Evolutionary conservation across 1,139 yeast genomes (phyloP).

Genomic region (Ogataea hybrid): DNA sequence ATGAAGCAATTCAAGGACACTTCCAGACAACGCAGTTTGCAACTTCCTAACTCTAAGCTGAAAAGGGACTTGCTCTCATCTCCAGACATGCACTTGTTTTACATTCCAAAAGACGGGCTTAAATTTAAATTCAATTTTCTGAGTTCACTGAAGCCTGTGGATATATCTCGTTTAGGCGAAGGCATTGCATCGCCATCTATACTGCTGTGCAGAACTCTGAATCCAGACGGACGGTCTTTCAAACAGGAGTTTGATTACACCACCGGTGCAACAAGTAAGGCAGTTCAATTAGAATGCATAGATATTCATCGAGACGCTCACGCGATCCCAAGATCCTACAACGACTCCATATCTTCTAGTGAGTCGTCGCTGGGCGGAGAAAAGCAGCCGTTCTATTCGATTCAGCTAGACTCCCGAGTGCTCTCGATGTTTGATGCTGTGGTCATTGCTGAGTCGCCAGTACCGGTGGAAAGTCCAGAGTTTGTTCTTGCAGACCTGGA

Average conservation of each 20-base stretch:
- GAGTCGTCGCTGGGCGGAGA: constrained; percentile 56
- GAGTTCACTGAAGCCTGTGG: constrained; percentile 29
- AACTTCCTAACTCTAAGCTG: constrained; percentile 22
- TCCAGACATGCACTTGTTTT: constrained; percentile 33
- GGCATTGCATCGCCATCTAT: constrained; percentile 26
- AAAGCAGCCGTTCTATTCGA: constrained; percentile 43
- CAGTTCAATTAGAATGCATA: constrained; percentile 42
- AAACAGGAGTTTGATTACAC: constrained; percentile 32
- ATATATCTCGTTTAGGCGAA: constrained; percentile 21
- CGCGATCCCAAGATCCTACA: constrained; percentile 46
- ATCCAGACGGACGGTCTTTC: constrained; percentile 13
- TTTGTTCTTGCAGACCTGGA: constrained; percentile 41
- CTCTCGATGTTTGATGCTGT: constrained; percentile 46
- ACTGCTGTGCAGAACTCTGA: constrained; percentile 28
- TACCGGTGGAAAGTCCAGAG: constrained; percentile 32
- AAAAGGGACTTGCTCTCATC: constrained; percentile 21
- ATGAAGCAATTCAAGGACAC: constrained; percentile 30
- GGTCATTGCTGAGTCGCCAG: constrained; percentile 40
- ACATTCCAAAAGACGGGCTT: constrained; percentile 31
- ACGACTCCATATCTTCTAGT: constrained; percentile 33
- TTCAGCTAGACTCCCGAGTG: constrained; percentile 39
- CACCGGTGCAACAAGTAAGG: constrained; percentile 28
- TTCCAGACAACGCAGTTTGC: constrained; percentile 29
- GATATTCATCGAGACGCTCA: constrained; percentile 38
- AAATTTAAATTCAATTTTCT: constrained; percentile 29